These are phyloP conservation scores for Thelonectria rubi DNA, from an alignment of 2,329 filamentous ascomycete genomes.

Conservation along the genomic window DNA sequence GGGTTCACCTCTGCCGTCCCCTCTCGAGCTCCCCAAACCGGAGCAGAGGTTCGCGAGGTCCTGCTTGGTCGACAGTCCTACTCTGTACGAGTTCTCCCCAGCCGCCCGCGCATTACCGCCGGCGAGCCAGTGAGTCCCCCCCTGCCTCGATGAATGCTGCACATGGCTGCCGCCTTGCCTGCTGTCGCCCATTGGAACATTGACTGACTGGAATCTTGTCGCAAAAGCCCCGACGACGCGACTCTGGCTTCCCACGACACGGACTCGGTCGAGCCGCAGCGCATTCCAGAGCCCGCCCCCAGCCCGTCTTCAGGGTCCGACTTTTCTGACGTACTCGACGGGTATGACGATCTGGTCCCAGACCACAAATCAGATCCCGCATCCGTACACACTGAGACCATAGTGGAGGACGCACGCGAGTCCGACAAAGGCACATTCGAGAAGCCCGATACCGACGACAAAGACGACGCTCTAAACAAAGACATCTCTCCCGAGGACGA, in stretches of 20 bases:
- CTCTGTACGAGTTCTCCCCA: constrained; percentile 66
- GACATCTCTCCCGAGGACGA: constrained; percentile 6
- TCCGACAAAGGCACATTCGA: constrained; percentile 40
- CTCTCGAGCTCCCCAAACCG: constrained; percentile 57
- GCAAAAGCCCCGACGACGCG: constrained; percentile 38
- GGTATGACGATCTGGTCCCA: constrained; percentile 55
- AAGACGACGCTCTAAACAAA: constrained; percentile 28
- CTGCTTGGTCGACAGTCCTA: constrained; percentile 67
- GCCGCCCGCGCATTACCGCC: constrained; percentile 32
- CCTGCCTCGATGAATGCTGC: background rate
- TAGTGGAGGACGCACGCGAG: constrained; percentile 39
- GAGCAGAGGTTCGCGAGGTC: constrained; percentile 64
- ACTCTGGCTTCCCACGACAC: constrained; percentile 38
- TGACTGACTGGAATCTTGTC: constrained; percentile 43
- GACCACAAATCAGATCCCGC: constrained; percentile 44
- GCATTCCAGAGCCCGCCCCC: constrained; percentile 51
- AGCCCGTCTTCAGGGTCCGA: constrained; percentile 57
- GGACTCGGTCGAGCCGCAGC: constrained; percentile 44
- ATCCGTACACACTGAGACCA: constrained; percentile 40
- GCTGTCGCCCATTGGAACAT: constrained; percentile 21
- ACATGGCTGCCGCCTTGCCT: constrained; percentile 21
- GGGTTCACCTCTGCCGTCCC: constrained; percentile 42
- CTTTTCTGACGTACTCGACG: constrained; percentile 53
- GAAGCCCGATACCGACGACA: constrained; percentile 36
- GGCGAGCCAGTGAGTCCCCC: constrained; percentile 42